Evolutionary conservation across 805 yeast genomes (phyloP).

Genomic region (Candida boidinii): DNA sequence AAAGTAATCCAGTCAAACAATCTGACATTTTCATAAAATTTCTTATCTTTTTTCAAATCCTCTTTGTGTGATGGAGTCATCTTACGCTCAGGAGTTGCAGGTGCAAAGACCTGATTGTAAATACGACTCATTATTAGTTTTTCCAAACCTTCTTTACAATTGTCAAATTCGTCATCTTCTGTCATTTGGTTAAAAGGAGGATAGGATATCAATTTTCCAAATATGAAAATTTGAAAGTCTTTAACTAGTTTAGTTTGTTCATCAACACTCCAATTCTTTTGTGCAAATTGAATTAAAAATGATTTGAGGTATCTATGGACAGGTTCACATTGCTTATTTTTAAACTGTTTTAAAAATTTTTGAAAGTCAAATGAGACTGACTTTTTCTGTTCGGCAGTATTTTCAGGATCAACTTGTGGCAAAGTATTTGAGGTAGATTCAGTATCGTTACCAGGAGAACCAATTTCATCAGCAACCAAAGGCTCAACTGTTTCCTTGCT

Average conservation of each 20-base stretch:
- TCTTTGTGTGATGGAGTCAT: constrained; percentile 48
- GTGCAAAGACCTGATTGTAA: constrained; percentile 73
- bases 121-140: constrained; percentile 85
- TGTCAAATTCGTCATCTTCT: constrained; percentile 49
- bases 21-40: constrained; percentile 34
- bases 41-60: constrained; percentile 61
- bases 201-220: constrained; percentile 46
- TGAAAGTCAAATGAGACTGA: constrained; percentile 70
- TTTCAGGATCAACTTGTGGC: constrained; percentile 3
- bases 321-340: constrained; percentile 76
- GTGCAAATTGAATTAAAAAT: constrained; percentile 68
- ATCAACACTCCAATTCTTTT: constrained; percentile 57
- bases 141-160: constrained; percentile 86
- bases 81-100: constrained; percentile 34
- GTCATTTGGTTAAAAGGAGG: constrained; percentile 69
- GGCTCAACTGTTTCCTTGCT: too few species aligned
- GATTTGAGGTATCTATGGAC: constrained; percentile 79
- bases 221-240: constrained; percentile 72
- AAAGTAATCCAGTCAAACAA: constrained; percentile 53
- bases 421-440: too few species aligned
- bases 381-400: constrained; percentile 17
- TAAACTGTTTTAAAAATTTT: constrained; percentile 61
- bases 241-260: constrained; percentile 72
- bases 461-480: too few species aligned
- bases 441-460: neutral